A percentile compares a stretch with the other conserved stretches of the same genome.
Conservation (phyloP, 1,284 basidiomycete species). For the Leccinum subfulvum region DNA sequence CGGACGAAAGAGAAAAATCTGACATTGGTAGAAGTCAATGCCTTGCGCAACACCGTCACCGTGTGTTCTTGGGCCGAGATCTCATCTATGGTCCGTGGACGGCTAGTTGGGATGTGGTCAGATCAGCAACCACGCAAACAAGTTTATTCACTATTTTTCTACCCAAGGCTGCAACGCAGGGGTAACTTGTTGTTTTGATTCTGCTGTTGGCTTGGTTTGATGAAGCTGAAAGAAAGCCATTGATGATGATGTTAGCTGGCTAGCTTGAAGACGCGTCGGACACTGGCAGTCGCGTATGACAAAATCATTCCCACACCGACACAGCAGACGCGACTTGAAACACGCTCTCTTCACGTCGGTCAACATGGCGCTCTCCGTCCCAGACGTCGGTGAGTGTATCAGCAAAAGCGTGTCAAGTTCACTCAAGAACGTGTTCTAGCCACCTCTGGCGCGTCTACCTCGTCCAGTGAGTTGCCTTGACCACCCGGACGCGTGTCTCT, state of each 20-base stretch:
- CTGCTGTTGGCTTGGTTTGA: slow-evolving; percentile 39
- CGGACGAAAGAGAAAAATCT: slow-evolving; percentile 16
- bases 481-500: not conserved
- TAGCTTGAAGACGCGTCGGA: slow-evolving; percentile 29
- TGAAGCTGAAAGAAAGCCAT: slow-evolving; percentile 67
- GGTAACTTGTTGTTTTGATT: slow-evolving; percentile 47
- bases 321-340: slow-evolving; percentile 18
- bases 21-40: slow-evolving; percentile 90
- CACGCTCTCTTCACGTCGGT: slow-evolving; percentile 14
- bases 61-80: slow-evolving; percentile 97
- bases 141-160: slow-evolving; percentile 82
- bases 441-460: slow-evolving; percentile 7
- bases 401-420: slow-evolving; percentile 10
- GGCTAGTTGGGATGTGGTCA: slow-evolving; percentile 47
- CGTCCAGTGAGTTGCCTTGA: slow-evolving; percentile 18
- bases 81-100: slow-evolving; percentile 97
- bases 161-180: slow-evolving; percentile 90
- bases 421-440: slow-evolving; percentile 16
- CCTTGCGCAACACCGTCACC: slow-evolving; percentile 88
- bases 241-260: not conserved
- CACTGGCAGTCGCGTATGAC: slow-evolving; percentile 30
- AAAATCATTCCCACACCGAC: slow-evolving; percentile 29
- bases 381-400: slow-evolving; percentile 36
- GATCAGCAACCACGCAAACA: not conserved
- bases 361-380: slow-evolving; percentile 39